Conservation (phyloP, 192 early-diverging fungal genomes). For the Mortierella antarctica region DNA sequence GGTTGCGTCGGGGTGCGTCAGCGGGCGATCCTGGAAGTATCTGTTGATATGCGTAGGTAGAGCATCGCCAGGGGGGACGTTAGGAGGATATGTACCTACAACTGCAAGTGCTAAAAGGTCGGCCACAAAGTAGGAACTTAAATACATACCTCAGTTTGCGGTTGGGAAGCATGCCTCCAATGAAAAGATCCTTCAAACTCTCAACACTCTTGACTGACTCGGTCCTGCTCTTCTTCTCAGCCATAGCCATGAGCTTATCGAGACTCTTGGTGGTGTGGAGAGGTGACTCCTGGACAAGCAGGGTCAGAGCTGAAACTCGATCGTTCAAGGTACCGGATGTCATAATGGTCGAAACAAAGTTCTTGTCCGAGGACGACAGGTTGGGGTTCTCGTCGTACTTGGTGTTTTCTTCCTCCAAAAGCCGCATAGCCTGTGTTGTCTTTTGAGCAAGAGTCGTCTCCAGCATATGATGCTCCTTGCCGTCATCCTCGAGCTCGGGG, state of each 20-base stretch:
- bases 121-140: not conserved
- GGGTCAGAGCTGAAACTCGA: constrained; percentile 91
- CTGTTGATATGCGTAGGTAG: constrained; percentile 7
- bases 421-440: constrained; percentile 63
- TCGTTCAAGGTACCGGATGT: constrained; percentile 93
- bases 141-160: constrained; percentile 78
- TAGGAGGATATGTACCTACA: too few species aligned
- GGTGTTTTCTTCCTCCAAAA: constrained; percentile 75
- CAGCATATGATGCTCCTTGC: constrained; percentile 37
- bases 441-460: constrained; percentile 50
- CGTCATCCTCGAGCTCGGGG: constrained; percentile 33
- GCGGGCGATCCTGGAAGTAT: constrained; percentile 93
- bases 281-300: constrained; percentile 93
- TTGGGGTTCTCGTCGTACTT: constrained; percentile 63
- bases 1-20: constrained; percentile 67
- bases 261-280: constrained; percentile 81
- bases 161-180: constrained; percentile 82
- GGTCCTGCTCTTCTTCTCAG: constrained; percentile 89
- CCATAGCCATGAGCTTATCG: constrained; percentile 84
- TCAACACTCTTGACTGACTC: constrained; percentile 88
- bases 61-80: too few species aligned
- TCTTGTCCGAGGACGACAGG: constrained; percentile 81
- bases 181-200: constrained; percentile 90
- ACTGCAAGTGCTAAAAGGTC: too few species aligned
- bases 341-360: constrained; percentile 90